A percentile compares a stretch with the other conserved stretches of the same genome.
These are phyloP conservation scores for Serendipita sp. DNA, from an alignment of 768 basidiomycete species.

Conservation along the genomic window DNA sequence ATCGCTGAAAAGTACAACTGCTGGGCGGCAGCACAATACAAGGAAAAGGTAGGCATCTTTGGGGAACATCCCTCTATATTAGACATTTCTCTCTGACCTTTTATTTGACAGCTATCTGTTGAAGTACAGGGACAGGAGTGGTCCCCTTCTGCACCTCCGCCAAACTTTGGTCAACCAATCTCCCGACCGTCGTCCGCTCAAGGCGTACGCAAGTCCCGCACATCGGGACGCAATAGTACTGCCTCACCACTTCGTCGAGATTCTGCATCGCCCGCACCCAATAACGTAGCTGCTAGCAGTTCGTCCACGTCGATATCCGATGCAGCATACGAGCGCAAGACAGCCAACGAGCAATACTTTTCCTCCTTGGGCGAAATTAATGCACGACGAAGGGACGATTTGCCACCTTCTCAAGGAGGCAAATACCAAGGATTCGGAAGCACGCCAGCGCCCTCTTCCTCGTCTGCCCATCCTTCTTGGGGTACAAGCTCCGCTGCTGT, in stretches of 20 bases:
- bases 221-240: conserved; percentile 40
- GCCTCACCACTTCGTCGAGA: conserved; percentile 34
- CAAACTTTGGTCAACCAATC: conserved; percentile 23
- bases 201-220: conserved; percentile 75
- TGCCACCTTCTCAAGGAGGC: conserved; percentile 89
- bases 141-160: conserved; percentile 59
- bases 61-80: neutral
- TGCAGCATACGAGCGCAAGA: conserved; percentile 38
- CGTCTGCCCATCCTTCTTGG: conserved; percentile 47
- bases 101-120: conserved; percentile 48
- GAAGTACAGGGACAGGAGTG: conserved; percentile 59
- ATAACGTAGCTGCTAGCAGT: conserved; percentile 24
- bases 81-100: neutral
- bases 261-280: conserved; percentile 42
- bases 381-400: conserved; percentile 51
- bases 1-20: conserved; percentile 73
- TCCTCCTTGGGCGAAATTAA: conserved; percentile 71
- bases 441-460: conserved; percentile 42
- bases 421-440: conserved; percentile 86
- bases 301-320: conserved; percentile 25
- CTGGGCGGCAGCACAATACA: conserved; percentile 90
- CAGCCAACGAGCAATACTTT: conserved; percentile 80
- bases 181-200: conserved; percentile 56
- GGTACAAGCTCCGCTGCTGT: conserved; percentile 63
- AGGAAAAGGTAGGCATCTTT: conserved; percentile 55